A percentile compares a stretch with the other conserved stretches of the same genome.
These are phyloP conservation scores for Poteriospumella lacustris DNA, from an alignment of 108 stramenopile species.

Conservation along the genomic window DNA sequence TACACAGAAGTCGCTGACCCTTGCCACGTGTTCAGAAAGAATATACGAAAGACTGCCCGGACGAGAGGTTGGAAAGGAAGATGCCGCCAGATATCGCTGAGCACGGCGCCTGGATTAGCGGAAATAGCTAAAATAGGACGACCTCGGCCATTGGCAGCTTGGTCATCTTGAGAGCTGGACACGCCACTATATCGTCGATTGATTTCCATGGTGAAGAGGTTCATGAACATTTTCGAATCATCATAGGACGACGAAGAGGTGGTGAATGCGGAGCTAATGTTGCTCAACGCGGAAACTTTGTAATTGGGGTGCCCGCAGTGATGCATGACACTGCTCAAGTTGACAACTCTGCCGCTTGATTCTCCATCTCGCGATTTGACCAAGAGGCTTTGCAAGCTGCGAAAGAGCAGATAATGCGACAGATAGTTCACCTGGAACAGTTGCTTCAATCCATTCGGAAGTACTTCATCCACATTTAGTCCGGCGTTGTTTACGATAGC, in stretches of 20 bases:
- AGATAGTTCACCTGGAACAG: conserved; percentile 27
- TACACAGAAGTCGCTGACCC: conserved; percentile 35
- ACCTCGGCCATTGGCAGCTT: neutral
- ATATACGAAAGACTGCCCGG: conserved; percentile 25
- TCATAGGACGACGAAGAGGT: neutral
- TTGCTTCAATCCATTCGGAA: conserved; percentile 3
- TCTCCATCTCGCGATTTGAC: neutral
- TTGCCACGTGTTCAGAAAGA: conserved; percentile 38
- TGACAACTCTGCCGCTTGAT: conserved; percentile 6
- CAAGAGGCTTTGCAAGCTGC: neutral
- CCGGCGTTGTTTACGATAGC: conserved; percentile 18
- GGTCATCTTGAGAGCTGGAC: neutral
- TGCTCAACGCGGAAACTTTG: neutral
- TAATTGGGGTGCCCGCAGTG: neutral
- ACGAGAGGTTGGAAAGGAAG: conserved; percentile 30
- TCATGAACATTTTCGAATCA: conserved; percentile 23
- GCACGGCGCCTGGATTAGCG: conserved; percentile 52
- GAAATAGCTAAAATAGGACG: conserved; percentile 26
- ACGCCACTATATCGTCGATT: neutral
- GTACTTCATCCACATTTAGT: neutral
- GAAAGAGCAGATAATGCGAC: conserved; percentile 1
- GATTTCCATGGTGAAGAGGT: conserved; percentile 12
- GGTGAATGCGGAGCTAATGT: neutral
- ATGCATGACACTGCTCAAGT: conserved; percentile 21
- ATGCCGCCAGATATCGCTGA: conserved; percentile 51